Evolutionary conservation across 306 rosid species (phyloP).

Genomic region (Alnus glutinosa): DNA sequence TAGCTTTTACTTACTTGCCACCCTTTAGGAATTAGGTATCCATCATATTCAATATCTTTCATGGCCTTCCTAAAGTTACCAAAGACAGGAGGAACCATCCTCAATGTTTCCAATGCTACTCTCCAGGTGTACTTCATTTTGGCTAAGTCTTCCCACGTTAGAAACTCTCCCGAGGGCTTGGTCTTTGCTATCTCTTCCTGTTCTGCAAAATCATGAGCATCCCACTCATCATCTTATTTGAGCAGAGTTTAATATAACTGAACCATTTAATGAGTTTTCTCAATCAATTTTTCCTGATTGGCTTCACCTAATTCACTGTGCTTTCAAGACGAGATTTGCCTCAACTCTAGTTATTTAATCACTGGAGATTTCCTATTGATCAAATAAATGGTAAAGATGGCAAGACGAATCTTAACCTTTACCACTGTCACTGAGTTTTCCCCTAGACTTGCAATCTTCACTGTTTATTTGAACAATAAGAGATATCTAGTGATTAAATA

Average conservation of each 20-base stretch:
- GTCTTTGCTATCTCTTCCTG: slow-evolving; percentile 63
- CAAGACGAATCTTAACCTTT: too few relatives aligned
- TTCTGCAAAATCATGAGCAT: slow-evolving; percentile 44
- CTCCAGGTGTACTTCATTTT: slow-evolving; percentile 90
- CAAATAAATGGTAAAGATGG: background rate
- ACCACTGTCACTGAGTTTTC: too few relatives aligned
- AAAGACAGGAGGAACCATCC: slow-evolving; percentile 64
- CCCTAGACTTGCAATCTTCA: too few relatives aligned
- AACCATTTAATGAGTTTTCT: background rate
- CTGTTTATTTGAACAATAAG: too few relatives aligned
- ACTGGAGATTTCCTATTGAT: too few relatives aligned
- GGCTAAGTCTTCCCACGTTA: slow-evolving; percentile 76
- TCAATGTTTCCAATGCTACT: slow-evolving; percentile 71
- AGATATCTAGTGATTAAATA: too few relatives aligned
- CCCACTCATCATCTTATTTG: background rate
- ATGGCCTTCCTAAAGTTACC: slow-evolving; percentile 57
- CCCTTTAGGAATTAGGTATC: slow-evolving; percentile 74
- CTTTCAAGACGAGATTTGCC: too few relatives aligned
- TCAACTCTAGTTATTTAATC: too few relatives aligned
- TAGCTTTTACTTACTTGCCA: slow-evolving; percentile 71
- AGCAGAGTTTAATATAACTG: background rate
- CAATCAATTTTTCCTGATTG: background rate
- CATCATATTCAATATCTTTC: slow-evolving; percentile 59
- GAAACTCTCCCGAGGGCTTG: slow-evolving; percentile 50
- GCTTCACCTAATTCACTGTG: too few relatives aligned